Conservation (phyloP, 2,329 filamentous ascomycete species). For the Fonsecaea erecta region DNA sequence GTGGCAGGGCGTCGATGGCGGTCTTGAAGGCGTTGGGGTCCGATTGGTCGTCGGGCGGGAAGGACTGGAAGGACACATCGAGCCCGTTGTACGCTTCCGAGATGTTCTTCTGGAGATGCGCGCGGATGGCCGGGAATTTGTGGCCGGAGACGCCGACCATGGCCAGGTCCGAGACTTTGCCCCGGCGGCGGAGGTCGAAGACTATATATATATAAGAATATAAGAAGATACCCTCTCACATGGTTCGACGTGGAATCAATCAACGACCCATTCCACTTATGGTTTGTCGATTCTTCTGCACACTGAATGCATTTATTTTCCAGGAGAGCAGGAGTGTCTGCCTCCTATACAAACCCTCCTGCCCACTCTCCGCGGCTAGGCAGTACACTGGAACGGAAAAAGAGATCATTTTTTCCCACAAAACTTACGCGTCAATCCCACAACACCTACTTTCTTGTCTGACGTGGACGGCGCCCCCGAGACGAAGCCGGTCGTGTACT, state of each 20-base stretch:
- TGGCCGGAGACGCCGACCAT: conserved; percentile 90
- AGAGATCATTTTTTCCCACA: too few relatives aligned
- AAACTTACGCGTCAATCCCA: conserved; percentile 69
- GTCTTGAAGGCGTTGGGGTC: conserved; percentile 85
- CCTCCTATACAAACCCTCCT: background rate
- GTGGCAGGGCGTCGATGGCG: conserved; percentile 78
- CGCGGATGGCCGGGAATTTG: conserved; percentile 91
- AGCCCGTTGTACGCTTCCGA: conserved; percentile 83
- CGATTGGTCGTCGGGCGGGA: conserved; percentile 70
- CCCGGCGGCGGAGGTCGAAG: conserved; percentile 70
- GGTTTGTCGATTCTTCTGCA: too few relatives aligned
- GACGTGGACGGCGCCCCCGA: conserved; percentile 80
- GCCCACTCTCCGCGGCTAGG: background rate
- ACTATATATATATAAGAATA: conserved; percentile 59
- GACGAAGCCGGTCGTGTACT: conserved; percentile 96
- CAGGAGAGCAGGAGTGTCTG: background rate
- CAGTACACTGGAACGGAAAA: conserved; percentile 61
- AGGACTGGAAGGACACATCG: conserved; percentile 84
- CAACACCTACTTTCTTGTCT: conserved; percentile 95
- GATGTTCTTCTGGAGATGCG: conserved; percentile 88
- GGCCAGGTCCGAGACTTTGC: conserved; percentile 81
- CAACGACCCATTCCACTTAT: background rate
- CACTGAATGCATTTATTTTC: too few relatives aligned
- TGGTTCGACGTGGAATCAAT: background rate
- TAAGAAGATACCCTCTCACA: background rate